Percentiles rank a stretch among this genome's conserved stretches.
These are phyloP conservation scores for Ophiocordyceps unilateralis DNA, from an alignment of 2,329 filamentous ascomycete species.

Conservation along the genomic window DNA sequence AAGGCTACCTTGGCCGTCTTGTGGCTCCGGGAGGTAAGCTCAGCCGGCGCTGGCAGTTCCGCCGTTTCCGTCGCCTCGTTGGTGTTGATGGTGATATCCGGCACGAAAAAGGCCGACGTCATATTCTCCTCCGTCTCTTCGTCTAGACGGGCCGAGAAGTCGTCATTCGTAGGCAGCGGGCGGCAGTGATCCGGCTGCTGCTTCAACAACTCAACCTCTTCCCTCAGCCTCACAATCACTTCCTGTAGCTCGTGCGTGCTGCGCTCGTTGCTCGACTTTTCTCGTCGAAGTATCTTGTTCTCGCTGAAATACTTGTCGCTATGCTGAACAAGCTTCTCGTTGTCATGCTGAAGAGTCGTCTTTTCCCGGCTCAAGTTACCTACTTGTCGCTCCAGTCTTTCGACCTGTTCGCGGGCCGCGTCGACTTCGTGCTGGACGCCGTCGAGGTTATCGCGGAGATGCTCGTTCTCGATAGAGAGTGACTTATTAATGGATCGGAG, in stretches of 20 bases:
- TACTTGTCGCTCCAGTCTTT: constrained; percentile 20
- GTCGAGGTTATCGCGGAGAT: constrained; percentile 24
- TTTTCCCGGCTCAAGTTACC: constrained; percentile 25
- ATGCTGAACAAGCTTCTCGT: constrained; percentile 32
- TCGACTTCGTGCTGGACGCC: constrained; percentile 23
- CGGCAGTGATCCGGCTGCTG: constrained; percentile 25
- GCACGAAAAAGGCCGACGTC: constrained; percentile 41
- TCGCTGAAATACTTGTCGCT: constrained; percentile 38
- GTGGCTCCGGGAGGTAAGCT: constrained; percentile 16
- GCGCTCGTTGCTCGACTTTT: constrained; percentile 30
- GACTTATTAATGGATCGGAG: constrained; percentile 23
- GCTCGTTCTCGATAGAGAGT: constrained; percentile 24
- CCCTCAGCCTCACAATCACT: constrained; percentile 27
- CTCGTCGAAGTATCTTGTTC: constrained; percentile 29
- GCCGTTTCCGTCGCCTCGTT: constrained; percentile 17
- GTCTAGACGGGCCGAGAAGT: constrained; percentile 14
- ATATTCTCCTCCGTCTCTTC: constrained; percentile 32
- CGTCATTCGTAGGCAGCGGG: constrained; percentile 18
- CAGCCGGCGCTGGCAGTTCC: constrained; percentile 12
- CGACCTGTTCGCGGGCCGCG: constrained; percentile 21
- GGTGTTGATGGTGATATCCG: constrained; percentile 37
- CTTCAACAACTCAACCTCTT: constrained; percentile 28
- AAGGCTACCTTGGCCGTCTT: constrained; percentile 20
- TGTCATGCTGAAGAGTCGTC: constrained; percentile 28
- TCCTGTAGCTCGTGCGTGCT: constrained; percentile 27